A percentile compares a stretch with the other conserved stretches of the same genome.
Evolutionary conservation across 108 stramenopile species (phyloP).

Genomic region (Mediolabrus comicus): DNA sequence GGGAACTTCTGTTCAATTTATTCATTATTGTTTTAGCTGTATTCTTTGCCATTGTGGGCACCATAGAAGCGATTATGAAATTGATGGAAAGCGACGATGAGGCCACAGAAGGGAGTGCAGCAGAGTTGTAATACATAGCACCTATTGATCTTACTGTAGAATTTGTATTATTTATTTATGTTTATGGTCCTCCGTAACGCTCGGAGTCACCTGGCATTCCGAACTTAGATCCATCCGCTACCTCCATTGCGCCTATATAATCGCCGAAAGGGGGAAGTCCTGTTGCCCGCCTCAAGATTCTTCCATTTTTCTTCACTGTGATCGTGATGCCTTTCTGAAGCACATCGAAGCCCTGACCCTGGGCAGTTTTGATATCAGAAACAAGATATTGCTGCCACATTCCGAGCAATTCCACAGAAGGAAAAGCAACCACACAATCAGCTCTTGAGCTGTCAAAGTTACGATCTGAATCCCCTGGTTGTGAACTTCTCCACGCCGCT

Average conservation of each 20-base stretch:
- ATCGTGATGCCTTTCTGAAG: conserved; percentile 72
- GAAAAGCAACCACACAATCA: conserved; percentile 67
- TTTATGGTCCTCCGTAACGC: conserved; percentile 36
- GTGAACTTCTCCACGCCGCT: conserved; percentile 47
- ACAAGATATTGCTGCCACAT: conserved; percentile 70
- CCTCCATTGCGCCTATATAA: conserved; percentile 71
- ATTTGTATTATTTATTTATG: too few relatives aligned
- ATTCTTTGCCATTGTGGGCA: conserved; percentile 59
- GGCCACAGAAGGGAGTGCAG: background rate
- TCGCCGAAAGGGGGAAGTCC: conserved; percentile 69
- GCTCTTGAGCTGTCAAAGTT: conserved; percentile 67
- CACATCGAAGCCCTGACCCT: conserved; percentile 78
- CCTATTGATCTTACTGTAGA: too few relatives aligned
- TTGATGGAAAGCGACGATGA: conserved; percentile 20
- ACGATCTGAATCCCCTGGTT: conserved; percentile 43
- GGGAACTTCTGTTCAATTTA: conserved; percentile 43
- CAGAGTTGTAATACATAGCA: conserved; percentile 7
- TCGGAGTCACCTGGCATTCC: conserved; percentile 75
- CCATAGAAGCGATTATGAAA: conserved; percentile 52
- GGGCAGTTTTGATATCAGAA: conserved; percentile 69
- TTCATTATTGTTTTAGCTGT: conserved; percentile 56
- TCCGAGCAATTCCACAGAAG: conserved; percentile 42
- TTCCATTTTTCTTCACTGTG: conserved; percentile 83
- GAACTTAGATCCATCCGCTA: conserved; percentile 75
- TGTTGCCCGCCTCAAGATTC: conserved; percentile 75